Base-by-base conservation (phyloP, 192 early-diverging fungal species). In the Linnemannia hyalina region DNA sequence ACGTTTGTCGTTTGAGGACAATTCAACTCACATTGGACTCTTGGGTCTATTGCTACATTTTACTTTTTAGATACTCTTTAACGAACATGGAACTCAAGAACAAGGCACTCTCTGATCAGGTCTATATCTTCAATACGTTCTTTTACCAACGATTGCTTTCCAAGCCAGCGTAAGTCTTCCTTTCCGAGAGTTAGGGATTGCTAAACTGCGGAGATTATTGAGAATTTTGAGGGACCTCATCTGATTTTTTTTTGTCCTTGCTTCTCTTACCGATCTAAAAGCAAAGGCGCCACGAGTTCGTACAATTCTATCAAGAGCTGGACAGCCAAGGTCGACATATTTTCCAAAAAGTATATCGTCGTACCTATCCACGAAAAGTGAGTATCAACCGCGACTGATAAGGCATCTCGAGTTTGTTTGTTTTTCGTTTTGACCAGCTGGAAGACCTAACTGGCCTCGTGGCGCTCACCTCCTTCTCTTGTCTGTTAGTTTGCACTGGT, bases 281-380 rank as follows among this genome's bases (percentile, higher is more conserved):
- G 60, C 54, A 89, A 77, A 82, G 91, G 85, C 42, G 81, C 69
- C 32, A 78, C 36, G 32, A 75, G 35, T 88, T 93, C 79, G 0
- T 96, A 96, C 76, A 89, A 90, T 46, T 87, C 90, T 42, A 94
- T 98, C 32, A 93, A 94, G 85, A 92, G 91, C 82, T 97, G 96
- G 95, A 97, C 96, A 3, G 88, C 93, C 54, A 93, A 89, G 29
- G 89, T 96, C 40, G 91, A 97, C 80, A 79, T 98, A 10, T 97
- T 98, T 81, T 82, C 87, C 6, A 96, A 94, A 76, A 91, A 91
- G 47, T 96, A 93, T 78, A 89, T 97, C 54, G 90, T 98, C 82
- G 90, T 98, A 20, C 97, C 97, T 18, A 96, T 98, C 81, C 94
- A 97, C 85, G 96, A 98, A 85, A 93, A 95, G 92, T 95, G 88